phyloP scores from a whole-genome alignment of 495 filamentous ascomycete species.

The Tuber melanosporum region DNA sequence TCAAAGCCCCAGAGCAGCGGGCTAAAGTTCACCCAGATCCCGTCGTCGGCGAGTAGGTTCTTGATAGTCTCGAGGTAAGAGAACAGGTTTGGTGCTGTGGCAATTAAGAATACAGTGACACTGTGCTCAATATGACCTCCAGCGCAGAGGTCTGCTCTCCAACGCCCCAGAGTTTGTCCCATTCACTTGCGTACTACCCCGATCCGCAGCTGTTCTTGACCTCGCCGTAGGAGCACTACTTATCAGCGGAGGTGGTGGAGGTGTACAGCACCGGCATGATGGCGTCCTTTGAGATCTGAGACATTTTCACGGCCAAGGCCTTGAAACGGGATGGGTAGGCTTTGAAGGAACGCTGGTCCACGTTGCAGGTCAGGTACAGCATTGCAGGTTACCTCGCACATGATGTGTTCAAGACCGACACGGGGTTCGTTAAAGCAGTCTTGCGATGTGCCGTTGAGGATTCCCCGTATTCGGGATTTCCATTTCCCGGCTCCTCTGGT shows the following conservation, averaged over 20 bases:
- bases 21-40: conserved; percentile 48
- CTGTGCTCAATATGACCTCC: conserved; percentile 59
- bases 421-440: conserved; percentile 52
- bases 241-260: conserved; percentile 57
- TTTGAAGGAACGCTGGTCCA: conserved; percentile 75
- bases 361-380: conserved; percentile 53
- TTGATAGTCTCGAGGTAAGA: conserved; percentile 47
- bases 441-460: conserved; percentile 50
- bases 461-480: conserved; percentile 49
- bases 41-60: conserved; percentile 43
- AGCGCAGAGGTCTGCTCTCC: conserved; percentile 68
- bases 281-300: conserved; percentile 54
- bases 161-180: conserved; percentile 57
- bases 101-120: conserved; percentile 50
- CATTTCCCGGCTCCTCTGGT: conserved; percentile 44
- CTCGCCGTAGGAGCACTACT: conserved; percentile 55
- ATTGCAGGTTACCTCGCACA: conserved; percentile 71
- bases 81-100: conserved; percentile 48
- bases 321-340: conserved; percentile 72
- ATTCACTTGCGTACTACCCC: conserved; percentile 57
- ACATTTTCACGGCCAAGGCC: conserved; percentile 62
- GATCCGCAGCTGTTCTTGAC: conserved; percentile 64
- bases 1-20: conserved; percentile 45
- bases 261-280: conserved; percentile 59
- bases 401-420: conserved; percentile 45